Evolutionary conservation across 23 red algal genomes (phyloP).

Genomic region (Gracilaria gracilis): DNA sequence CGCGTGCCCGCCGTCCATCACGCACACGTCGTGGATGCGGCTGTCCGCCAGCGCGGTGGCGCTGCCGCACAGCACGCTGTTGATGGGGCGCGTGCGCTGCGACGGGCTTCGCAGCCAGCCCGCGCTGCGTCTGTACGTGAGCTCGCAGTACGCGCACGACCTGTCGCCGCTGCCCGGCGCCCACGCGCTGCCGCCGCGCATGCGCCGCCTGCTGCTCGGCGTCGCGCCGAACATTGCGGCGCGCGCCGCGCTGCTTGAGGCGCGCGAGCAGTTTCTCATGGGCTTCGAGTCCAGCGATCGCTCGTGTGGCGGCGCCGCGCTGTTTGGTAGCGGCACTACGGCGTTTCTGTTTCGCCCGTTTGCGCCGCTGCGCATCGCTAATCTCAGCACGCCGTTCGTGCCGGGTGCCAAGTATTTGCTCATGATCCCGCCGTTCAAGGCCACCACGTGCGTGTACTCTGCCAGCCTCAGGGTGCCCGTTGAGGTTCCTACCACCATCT

Average conservation of each 20-base stretch:
- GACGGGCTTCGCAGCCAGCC: not conserved
- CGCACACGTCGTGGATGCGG: constrained; percentile 30
- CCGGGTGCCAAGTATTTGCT: constrained; percentile 27
- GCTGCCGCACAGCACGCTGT: constrained; percentile 14
- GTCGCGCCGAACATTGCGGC: not conserved
- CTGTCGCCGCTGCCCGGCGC: not conserved
- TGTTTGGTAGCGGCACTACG: constrained; percentile 8
- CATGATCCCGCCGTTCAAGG: constrained; percentile 13
- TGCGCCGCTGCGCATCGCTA: not conserved
- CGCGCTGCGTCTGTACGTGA: not conserved
- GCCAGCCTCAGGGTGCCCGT: not conserved
- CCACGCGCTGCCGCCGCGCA: not conserved
- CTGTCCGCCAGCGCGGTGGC: not conserved
- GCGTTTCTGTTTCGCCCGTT: constrained; percentile 21
- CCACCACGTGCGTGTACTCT: constrained; percentile 19
- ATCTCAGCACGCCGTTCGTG: not conserved
- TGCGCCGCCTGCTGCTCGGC: not conserved
- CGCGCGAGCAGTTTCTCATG: constrained; percentile 30
- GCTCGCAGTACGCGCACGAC: not conserved
- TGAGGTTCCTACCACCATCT: constrained; percentile 1
- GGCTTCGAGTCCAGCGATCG: constrained; percentile 1
- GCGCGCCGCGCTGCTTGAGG: not conserved
- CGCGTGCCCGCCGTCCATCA: constrained; percentile 3
- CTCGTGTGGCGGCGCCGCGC: not conserved
- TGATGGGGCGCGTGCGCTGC: not conserved